Percentiles rank a stretch among this genome's conserved stretches.
Conservation (phyloP, 176 grass and related monocot species). For the Hordeum marinum region DNA sequence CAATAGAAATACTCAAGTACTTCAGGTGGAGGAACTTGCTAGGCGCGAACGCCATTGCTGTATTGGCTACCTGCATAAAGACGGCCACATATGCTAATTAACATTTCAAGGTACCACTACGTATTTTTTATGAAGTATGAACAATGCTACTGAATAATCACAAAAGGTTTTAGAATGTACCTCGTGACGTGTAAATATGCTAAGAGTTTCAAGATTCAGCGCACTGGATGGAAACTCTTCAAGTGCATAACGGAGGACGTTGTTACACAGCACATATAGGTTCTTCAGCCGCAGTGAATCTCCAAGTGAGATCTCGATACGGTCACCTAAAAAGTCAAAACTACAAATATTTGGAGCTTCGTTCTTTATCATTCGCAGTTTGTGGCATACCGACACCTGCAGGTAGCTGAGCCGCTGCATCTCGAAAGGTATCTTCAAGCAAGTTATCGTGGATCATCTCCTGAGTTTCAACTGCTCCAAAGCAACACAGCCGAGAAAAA, state of each 20-base stretch:
- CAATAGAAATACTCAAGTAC: not conserved
- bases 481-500: not conserved
- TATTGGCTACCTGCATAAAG: not conserved
- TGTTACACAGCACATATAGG: not conserved
- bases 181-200: not conserved
- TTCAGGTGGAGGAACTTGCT: conserved; percentile 5
- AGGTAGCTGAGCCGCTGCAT: not conserved
- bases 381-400: not conserved
- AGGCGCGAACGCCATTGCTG: not conserved
- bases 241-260: not conserved
- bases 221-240: not conserved
- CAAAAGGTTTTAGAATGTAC: not conserved
- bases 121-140: not conserved
- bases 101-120: not conserved
- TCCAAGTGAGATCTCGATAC: not conserved
- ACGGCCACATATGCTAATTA: not conserved
- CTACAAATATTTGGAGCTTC: not conserved
- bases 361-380: not conserved
- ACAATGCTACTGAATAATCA: not conserved
- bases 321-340: not conserved
- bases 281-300: not conserved
- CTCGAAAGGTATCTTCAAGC: not conserved
- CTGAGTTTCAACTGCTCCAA: not conserved
- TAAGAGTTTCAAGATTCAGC: not conserved
- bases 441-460: not conserved